Conservation (phyloP, 169 alveolate genomes). For the Cryptosporidium canis region DNA sequence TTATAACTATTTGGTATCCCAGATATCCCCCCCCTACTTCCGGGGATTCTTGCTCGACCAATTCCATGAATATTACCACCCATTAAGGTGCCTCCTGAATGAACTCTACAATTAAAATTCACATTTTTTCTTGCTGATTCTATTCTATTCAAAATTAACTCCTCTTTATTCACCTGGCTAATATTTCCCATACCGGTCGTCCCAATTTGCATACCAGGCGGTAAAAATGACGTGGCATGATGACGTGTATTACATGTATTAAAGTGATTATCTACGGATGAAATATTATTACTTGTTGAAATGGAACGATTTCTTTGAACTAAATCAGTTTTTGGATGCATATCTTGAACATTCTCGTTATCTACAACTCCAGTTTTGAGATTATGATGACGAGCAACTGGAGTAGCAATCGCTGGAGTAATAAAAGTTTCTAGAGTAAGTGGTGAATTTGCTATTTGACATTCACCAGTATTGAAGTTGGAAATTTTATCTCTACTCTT, state of each 20-base stretch:
- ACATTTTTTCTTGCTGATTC: conserved; percentile 64
- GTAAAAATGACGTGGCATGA: conserved; percentile 6
- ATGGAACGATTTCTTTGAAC: background rate
- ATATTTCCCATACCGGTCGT: background rate
- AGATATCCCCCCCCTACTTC: background rate
- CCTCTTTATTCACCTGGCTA: conserved; percentile 30
- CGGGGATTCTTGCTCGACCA: background rate
- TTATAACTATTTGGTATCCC: background rate
- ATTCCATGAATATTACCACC: background rate
- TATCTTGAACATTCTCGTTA: background rate
- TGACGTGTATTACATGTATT: background rate
- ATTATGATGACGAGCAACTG: background rate
- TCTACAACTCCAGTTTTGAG: background rate
- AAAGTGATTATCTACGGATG: background rate
- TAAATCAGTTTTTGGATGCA: background rate
- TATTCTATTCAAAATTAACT: conserved; percentile 41
- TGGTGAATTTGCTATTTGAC: background rate
- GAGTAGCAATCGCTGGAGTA: conserved; percentile 1
- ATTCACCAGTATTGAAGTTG: background rate
- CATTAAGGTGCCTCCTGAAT: background rate
- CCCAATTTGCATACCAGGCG: conserved; percentile 4
- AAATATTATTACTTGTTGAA: background rate
- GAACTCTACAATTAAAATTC: background rate
- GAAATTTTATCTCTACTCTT: background rate
- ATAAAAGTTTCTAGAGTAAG: background rate